phyloP scores from a whole-genome alignment of 2,329 filamentous ascomycete species.

The Tolypocladium sp. region DNA sequence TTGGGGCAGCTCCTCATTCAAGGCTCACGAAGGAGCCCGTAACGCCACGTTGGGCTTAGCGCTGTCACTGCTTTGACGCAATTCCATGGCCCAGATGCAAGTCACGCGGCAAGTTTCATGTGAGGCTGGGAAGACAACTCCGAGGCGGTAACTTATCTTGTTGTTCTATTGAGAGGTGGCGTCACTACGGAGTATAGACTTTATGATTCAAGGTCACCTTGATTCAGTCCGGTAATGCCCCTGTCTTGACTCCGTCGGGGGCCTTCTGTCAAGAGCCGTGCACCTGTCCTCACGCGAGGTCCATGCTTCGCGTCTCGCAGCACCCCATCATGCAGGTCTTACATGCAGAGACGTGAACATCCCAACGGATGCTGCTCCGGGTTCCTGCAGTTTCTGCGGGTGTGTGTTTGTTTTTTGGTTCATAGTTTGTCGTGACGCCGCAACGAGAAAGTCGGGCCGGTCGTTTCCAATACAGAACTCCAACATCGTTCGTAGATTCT shows the following conservation, averaged over 20 bases:
- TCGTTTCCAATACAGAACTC: not conserved
- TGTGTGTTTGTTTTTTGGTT: not conserved
- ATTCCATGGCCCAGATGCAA: not conserved
- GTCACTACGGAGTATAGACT: not conserved
- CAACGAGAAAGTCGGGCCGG: not conserved
- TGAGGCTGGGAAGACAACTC: not conserved
- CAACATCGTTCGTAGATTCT: not conserved
- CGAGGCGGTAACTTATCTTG: not conserved
- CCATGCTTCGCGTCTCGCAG: not conserved
- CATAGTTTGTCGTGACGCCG: not conserved
- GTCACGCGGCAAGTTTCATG: not conserved
- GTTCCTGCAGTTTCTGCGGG: not conserved
- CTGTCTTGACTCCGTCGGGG: not conserved
- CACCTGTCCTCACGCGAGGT: not conserved
- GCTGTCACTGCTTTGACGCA: not conserved
- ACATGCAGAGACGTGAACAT: not conserved
- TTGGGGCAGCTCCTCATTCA: not conserved
- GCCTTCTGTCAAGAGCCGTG: not conserved
- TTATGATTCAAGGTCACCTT: not conserved
- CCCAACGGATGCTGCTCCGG: not conserved
- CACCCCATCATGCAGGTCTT: not conserved
- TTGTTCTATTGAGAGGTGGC: not conserved
- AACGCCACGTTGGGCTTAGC: not conserved
- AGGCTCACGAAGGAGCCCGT: not conserved
- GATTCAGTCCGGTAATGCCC: not conserved